Evolutionary conservation across 2,329 filamentous ascomycete genomes (phyloP).

Genomic region (Trichoderma cornu-damae): DNA sequence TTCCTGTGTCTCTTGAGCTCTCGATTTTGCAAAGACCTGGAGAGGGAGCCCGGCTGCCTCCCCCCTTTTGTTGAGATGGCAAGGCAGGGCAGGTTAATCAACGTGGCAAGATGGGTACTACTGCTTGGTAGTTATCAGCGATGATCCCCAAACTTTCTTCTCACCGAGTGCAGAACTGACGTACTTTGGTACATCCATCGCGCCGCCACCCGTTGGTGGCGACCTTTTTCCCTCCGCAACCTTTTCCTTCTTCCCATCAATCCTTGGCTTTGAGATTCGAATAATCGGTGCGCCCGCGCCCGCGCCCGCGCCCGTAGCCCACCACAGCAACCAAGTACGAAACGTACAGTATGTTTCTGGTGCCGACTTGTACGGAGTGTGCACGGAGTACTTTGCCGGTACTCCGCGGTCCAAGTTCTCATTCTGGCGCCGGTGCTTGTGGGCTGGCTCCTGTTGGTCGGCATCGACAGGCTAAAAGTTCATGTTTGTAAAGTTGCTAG

Average conservation of each 20-base stretch:
- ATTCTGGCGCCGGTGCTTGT: not conserved
- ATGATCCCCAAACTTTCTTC: conserved; percentile 7
- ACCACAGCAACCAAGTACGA: too few relatives aligned
- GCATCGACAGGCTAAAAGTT: not conserved
- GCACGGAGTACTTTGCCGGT: not conserved
- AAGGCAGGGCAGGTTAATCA: too few relatives aligned
- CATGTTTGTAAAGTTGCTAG: not conserved
- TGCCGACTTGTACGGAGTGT: not conserved
- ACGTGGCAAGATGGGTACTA: not conserved
- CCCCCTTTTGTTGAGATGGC: too few relatives aligned
- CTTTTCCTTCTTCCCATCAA: not conserved
- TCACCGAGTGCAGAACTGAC: conserved; percentile 1
- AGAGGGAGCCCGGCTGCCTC: too few relatives aligned
- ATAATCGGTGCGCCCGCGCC: not conserved
- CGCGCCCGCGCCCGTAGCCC: not conserved
- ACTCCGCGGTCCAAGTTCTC: not conserved
- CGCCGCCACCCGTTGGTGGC: not conserved
- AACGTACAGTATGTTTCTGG: too few relatives aligned
- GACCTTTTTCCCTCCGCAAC: not conserved
- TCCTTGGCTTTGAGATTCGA: not conserved
- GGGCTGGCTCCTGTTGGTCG: not conserved
- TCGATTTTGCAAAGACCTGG: not conserved
- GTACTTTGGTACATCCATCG: not conserved
- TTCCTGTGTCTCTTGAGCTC: not conserved
- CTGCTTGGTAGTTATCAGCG: too few relatives aligned